These are phyloP conservation scores for Trypethelium eluteriae DNA, from an alignment of 495 filamentous ascomycete species.

Conservation along the genomic window DNA sequence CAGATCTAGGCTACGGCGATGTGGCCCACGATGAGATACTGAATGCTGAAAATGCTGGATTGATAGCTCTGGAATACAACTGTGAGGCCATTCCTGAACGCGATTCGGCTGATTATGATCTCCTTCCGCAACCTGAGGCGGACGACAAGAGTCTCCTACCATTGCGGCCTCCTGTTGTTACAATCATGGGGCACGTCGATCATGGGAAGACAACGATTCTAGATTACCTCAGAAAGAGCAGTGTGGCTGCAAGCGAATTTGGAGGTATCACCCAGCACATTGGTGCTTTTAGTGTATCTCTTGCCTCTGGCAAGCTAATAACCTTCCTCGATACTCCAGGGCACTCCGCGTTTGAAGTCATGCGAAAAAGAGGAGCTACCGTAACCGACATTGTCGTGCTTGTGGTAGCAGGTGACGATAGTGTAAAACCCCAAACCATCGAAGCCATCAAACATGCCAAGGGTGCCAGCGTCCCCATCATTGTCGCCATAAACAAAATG, in stretches of 20 bases:
- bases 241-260: constrained; percentile 81
- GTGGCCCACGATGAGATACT: constrained; percentile 72
- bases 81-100: constrained; percentile 58
- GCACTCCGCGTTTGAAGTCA: constrained; percentile 88
- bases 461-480: constrained; percentile 84
- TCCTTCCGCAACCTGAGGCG: constrained; percentile 58
- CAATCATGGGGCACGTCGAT: constrained; percentile 99
- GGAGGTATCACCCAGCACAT: constrained; percentile 99
- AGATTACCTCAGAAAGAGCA: constrained; percentile 88
- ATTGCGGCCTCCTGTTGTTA: constrained; percentile 81
- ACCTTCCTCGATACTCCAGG: constrained; percentile 98
- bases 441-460: constrained; percentile 95
- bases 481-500: constrained; percentile 97
- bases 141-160: constrained; percentile 67
- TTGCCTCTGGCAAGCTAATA: constrained; percentile 63
- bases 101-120: constrained; percentile 53
- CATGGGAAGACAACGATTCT: constrained; percentile 97
- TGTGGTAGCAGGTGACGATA: constrained; percentile 95
- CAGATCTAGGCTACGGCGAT: constrained; percentile 76
- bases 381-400: constrained; percentile 96
- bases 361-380: constrained; percentile 91
- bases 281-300: constrained; percentile 88
- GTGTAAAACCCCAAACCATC: constrained; percentile 93
- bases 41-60: constrained; percentile 78
- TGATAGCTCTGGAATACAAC: constrained; percentile 88